Evolutionary conservation across 192 early-diverging fungal species (phyloP), one percentile per base, ranked within the genome.

Genomic region (Coemansia sp.): DNA sequence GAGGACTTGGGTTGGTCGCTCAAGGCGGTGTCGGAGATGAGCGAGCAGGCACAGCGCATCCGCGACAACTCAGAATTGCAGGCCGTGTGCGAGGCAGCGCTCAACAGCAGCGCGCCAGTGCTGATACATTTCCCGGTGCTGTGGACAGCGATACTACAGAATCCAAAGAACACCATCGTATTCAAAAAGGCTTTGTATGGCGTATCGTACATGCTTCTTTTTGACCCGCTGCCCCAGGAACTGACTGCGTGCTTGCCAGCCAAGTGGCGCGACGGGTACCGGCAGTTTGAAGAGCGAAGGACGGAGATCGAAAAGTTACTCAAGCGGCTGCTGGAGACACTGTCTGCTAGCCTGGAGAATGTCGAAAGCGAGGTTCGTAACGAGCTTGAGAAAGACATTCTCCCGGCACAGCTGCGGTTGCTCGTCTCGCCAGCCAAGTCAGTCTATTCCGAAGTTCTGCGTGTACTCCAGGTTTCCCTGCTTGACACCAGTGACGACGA

Each of bases 151-250:
- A 49, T 78, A 4, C 61, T 78, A 1, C 54, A 56, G 44, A 56
- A 78, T 23, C 58, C 65, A 0, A 57, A 65, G 7, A 72, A 71
- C 50, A 68, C 62, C 5, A 67, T 62, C n/a, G 35, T 78, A 10
- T 65, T 67, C 21, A 64, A 67, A 25, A 49, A 68, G 40, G 49
- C 75, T 0, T 21, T 78, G 4, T 72, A 58, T 10, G 69, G 61
- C 6, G 55, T 45, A 23, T 78, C 75, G 27, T 78, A 72, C 28
- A 22, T 78, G 38, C 33, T 78, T 46, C 58, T 72, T 12, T 78
- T 67, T 48, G 69, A 78, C 28, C 62, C 60, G 24, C 32, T 78
- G 14, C 69, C 69, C 5, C n/a, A 7, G 2, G 31, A 50, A 21
- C 33, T 77, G 31, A 22, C 51, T 12, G n/a, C 16, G 1, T 60